Conservation (phyloP, 352 stramenopile species). For the Phytophthora vignae region DNA sequence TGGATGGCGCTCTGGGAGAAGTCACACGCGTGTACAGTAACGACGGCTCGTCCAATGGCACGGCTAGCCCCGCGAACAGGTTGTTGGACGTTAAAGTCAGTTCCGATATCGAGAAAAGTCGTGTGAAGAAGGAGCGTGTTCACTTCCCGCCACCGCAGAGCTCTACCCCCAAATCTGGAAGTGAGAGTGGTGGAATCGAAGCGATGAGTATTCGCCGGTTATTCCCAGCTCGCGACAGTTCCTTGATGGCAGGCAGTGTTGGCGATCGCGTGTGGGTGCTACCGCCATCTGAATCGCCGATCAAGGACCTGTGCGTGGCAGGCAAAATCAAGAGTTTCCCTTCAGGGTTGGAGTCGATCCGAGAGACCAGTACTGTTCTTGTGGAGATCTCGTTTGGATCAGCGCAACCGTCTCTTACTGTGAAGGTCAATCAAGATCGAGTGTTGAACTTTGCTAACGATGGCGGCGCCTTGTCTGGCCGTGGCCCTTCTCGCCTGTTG, state of each 20-base stretch:
- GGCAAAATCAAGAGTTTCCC: slow-evolving; percentile 74
- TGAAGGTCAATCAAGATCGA: slow-evolving; percentile 72
- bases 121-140: slow-evolving; percentile 62
- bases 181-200: slow-evolving; percentile 52
- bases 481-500: slow-evolving; percentile 58
- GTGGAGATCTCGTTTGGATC: slow-evolving; percentile 66
- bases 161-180: slow-evolving; percentile 14
- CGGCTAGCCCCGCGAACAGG: slow-evolving; percentile 16
- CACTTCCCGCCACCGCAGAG: slow-evolving; percentile 49
- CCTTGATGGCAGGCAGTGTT: slow-evolving; percentile 53
- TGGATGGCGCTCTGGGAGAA: slow-evolving; percentile 72
- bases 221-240: slow-evolving; percentile 72
- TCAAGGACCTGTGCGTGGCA: slow-evolving; percentile 57
- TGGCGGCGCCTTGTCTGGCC: slow-evolving; percentile 24
- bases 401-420: slow-evolving; percentile 29
- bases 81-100: slow-evolving; percentile 65
- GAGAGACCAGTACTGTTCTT: slow-evolving; percentile 50
- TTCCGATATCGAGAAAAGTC: slow-evolving; percentile 58
- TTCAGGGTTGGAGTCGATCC: slow-evolving; percentile 58
- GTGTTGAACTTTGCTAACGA: slow-evolving; percentile 64
- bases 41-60: slow-evolving; percentile 12
- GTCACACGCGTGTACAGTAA: slow-evolving; percentile 55
- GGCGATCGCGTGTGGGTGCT: slow-evolving; percentile 76
- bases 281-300: slow-evolving; percentile 32
- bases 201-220: slow-evolving; percentile 78